Evolutionary conservation across 345 rosid genomes (phyloP).

Genomic region (Geranium brycei): DNA sequence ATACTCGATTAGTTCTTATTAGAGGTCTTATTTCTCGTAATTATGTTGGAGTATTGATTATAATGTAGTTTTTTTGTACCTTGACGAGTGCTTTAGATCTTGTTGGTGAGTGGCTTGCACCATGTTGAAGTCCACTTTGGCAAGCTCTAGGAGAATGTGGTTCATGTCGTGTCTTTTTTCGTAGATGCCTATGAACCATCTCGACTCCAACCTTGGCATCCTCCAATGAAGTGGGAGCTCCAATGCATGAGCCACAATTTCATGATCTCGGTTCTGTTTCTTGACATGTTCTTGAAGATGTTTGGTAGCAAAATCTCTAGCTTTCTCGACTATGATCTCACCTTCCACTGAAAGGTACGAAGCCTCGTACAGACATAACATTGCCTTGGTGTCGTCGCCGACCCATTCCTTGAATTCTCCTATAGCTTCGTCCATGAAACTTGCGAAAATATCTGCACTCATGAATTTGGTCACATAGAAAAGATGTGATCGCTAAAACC

Average conservation of each 20-base stretch:
- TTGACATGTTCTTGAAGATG: slow-evolving; percentile 1
- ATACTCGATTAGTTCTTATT: no score
- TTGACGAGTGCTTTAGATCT: slow-evolving; percentile 24
- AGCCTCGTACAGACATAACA: slow-evolving; percentile 13
- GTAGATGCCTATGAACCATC: slow-evolving; percentile 35
- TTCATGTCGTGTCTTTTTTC: slow-evolving; percentile 4
- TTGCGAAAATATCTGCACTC: background rate
- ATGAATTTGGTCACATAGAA: no score
- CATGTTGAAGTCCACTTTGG: slow-evolving; percentile 30
- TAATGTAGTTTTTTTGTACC: no score
- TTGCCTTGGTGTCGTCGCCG: slow-evolving; percentile 7
- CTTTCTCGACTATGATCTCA: slow-evolving; percentile 11
- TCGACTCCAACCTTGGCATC: slow-evolving; percentile 29
- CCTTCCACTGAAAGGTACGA: slow-evolving; percentile 5
- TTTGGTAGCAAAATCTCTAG: slow-evolving; percentile 6
- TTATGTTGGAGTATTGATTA: no score
- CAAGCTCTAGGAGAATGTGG: slow-evolving; percentile 20
- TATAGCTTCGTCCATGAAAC: slow-evolving; percentile 7
- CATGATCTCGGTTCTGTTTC: background rate
- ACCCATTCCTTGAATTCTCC: slow-evolving; percentile 1
- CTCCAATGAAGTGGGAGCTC: slow-evolving; percentile 27
- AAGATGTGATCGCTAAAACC: no score
- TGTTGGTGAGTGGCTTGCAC: slow-evolving; percentile 19
- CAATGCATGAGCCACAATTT: background rate
- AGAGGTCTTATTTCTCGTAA: no score